Base-by-base conservation (phyloP, 2,329 filamentous ascomycete genomes). In the Talaromyces sp. region DNA sequence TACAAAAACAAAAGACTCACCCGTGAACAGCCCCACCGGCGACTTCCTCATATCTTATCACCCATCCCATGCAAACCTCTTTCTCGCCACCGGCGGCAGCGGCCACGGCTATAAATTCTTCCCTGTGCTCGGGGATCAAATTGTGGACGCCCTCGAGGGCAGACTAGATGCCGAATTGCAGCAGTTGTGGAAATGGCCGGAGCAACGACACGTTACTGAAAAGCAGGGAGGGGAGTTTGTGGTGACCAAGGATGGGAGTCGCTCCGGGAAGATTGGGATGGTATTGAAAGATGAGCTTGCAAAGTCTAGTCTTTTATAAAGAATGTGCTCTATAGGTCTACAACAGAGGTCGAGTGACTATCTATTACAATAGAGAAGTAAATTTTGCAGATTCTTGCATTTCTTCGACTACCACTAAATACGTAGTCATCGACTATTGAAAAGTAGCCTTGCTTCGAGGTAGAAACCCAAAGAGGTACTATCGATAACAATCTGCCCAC, bases 31-130 rank as follows among this genome's bases (percentile, higher is more conserved):
- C 3, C 83, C 86, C 8, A 86, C 86, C 19, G 89, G 86, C 25
- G 87, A 92, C 73, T 92, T 90, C 79, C 82, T 92, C 63, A 82
- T 91, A 67, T 86, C 88, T 71, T 87, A 88, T 75, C 89, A 92
- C 71, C 89, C 90, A 0, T 77, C 81, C 17, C 85, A 85, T 75
- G 66, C 73, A 6, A 77, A 77, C 41, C 76, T 85, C 6, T 83
- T 83, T 72, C 71, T 85, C 57, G 83, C 83, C 10, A 84, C 82
- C 1, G 83, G 82, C 6, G 83, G 82, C 8, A 83, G 80, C 60
- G 82, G 83, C n/a, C 83, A 85, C 69, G 83, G 73, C 9, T 85
- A 79, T 73, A 85, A 85, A 68, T 85, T 85, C 74, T 75, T 85
- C 66, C 83, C 83, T 41, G 77, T 84, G 15, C 74, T 85, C n/a